Conservation (phyloP, 2,329 filamentous ascomycete species). For the Alternaria solani region DNA sequence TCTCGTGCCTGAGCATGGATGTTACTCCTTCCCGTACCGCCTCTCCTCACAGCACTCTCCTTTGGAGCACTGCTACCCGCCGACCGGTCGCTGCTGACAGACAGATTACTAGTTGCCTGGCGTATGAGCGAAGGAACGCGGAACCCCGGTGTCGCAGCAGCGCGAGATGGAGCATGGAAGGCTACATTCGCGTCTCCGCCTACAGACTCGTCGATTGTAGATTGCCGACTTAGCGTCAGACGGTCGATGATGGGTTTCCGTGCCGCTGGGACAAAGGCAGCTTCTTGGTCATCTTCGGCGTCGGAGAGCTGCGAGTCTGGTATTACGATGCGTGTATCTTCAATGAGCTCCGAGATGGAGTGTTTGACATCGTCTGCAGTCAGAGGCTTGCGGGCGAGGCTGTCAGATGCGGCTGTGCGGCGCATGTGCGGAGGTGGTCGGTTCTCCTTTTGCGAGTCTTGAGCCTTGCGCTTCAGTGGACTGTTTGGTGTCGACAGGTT, state of each 20-base stretch:
- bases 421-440: constrained; percentile 67
- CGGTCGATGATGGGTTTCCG: constrained; percentile 71
- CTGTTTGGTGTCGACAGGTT: constrained; percentile 28
- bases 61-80: constrained; percentile 37
- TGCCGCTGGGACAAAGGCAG: constrained; percentile 45
- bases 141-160: constrained; percentile 57
- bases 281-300: constrained; percentile 49
- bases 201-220: constrained; percentile 37
- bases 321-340: constrained; percentile 65
- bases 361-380: constrained; percentile 83
- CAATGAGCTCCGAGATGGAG: constrained; percentile 83
- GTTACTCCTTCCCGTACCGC: constrained; percentile 66
- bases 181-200: constrained; percentile 58
- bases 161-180: constrained; percentile 60
- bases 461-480: constrained; percentile 51
- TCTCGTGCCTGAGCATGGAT: constrained; percentile 68
- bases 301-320: constrained; percentile 59
- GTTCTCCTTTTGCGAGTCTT: constrained; percentile 54
- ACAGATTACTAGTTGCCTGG: constrained; percentile 69
- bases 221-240: constrained; percentile 70
- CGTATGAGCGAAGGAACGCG: constrained; percentile 75
- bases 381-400: constrained; percentile 69
- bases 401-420: constrained; percentile 64
- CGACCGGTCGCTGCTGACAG: constrained; percentile 43
- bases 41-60: constrained; percentile 53